phyloP scores from a whole-genome alignment of 345 rosid species.

The Arabis alpina region DNA sequence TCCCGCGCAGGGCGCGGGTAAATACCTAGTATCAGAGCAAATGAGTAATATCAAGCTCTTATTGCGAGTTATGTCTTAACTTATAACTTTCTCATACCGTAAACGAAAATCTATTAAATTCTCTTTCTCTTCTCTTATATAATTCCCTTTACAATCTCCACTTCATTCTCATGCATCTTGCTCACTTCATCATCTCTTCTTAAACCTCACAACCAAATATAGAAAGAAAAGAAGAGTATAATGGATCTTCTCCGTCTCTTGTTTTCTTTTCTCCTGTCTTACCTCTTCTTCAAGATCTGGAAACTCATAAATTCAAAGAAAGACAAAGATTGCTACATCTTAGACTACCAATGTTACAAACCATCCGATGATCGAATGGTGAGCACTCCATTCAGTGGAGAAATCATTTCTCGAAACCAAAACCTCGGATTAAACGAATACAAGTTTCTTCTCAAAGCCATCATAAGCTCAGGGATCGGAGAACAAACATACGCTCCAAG shows the following conservation, averaged over 20 bases:
- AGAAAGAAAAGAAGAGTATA: not conserved
- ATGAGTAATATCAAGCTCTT: too few species aligned
- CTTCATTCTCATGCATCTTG: conserved; percentile 26
- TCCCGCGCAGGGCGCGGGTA: too few species aligned
- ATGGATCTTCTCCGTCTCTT: conserved; percentile 53
- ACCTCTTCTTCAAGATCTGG: conserved; percentile 47
- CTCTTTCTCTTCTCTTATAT: conserved; percentile 28
- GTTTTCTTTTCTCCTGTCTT: conserved; percentile 41
- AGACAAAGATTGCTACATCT: conserved; percentile 59
- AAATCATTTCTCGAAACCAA: conserved; percentile 50
- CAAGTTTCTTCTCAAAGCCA: conserved; percentile 69
- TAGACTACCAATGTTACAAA: conserved; percentile 67
- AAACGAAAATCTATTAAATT: conserved; percentile 4
- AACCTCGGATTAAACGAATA: conserved; percentile 62
- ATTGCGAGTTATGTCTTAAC: too few species aligned
- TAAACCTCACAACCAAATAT: conserved; percentile 1
- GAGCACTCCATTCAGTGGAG: conserved; percentile 53
- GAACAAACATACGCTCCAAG: conserved; percentile 76
- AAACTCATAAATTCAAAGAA: conserved; percentile 48
- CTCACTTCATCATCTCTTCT: conserved; percentile 40
- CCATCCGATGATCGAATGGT: conserved; percentile 65
- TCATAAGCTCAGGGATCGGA: conserved; percentile 71
- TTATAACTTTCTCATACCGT: conserved; percentile 14
- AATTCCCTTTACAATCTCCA: conserved; percentile 34
- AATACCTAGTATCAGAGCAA: too few species aligned